Evolutionary conservation across 1,139 yeast genomes (phyloP).

Genomic region (Cylindricascospora bacillispora): DNA sequence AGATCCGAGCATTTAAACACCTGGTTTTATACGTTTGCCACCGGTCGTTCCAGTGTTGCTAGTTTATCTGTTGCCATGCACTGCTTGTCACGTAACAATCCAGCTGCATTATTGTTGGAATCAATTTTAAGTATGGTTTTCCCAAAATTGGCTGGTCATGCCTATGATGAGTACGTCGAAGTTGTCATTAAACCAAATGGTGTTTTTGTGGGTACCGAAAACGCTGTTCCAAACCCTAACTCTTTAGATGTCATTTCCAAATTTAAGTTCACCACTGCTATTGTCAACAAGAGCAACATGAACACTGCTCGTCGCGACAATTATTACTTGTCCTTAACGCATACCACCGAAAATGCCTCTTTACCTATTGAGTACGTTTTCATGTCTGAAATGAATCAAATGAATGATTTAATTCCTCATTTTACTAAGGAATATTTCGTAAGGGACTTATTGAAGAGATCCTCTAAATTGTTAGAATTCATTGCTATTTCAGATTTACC

Average conservation of each 20-base stretch:
- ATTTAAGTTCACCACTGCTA: conserved; percentile 59
- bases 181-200: conserved; percentile 50
- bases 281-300: conserved; percentile 81
- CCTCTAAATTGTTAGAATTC: conserved; percentile 45
- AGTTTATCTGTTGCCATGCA: conserved; percentile 48
- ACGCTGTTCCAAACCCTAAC: conserved; percentile 14
- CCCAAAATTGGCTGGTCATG: conserved; percentile 28
- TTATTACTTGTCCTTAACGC: conserved; percentile 76
- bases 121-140: conserved; percentile 43
- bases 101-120: conserved; percentile 36
- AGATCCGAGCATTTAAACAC: conserved; percentile 52
- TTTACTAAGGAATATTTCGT: conserved; percentile 33
- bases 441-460: conserved; percentile 35
- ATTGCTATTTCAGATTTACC: conserved; percentile 80
- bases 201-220: conserved; percentile 36
- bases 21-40: conserved; percentile 62
- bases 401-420: conserved; percentile 52
- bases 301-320: conserved; percentile 59
- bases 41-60: conserved; percentile 74
- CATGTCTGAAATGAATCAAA: conserved; percentile 81
- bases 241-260: conserved; percentile 15
- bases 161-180: conserved; percentile 51
- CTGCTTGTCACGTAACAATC: conserved; percentile 71
- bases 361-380: conserved; percentile 68
- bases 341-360: conserved; percentile 52